Base-by-base conservation (phyloP, 495 filamentous ascomycete species). In the Penicillium antarcticum region DNA sequence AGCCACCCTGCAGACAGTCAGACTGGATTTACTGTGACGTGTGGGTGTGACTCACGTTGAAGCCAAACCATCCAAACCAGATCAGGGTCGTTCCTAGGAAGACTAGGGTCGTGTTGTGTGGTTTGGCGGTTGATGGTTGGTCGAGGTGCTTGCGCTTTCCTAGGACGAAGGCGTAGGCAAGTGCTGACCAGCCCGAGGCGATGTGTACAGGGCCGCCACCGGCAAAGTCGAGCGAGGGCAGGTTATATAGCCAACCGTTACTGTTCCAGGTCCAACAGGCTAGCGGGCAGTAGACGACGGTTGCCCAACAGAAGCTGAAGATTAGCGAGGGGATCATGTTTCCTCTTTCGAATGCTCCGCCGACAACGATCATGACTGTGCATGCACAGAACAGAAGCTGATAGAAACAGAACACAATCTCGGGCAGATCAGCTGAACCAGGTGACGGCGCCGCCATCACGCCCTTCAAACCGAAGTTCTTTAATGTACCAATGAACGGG, bases 231-330 rank as follows among this genome's bases (percentile, higher is more conserved):
- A 82, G 71, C 5, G 78, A 72, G 0, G 74, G 75, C 1, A 80
- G 64, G 44, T 79, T 80, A 60, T 72, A 80, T 11, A 81, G 54
- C 81, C 80, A 84, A 2, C 81, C 80, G 18, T 76, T 74, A 31
- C 67, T 56, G 59, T 82, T 82, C 81, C 80, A 84, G 1, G 81
- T 82, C 81, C 81, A 83, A 56, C 77, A 77, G 6, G 80, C 81
- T 40, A 83, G 66, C 1, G 79, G 79, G 52, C 77, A 80, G 62
- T 84, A 83, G 35, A 83, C 79, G 42, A 82, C 69, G 9, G 80
- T 83, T 4, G 79, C 76, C 81, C 81, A 83, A 50, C 64, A 69
- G 65, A 84, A 83, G 53, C 70, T 70, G 55, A 83, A 84, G 19
- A 83, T 63, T 33, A 83, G 58, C 3, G 77, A 78, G 1, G 80